Evolutionary conservation across 441 rosid genomes (phyloP), one percentile per base, ranked within the genome.

Genomic region (Raphanus hybrid): DNA sequence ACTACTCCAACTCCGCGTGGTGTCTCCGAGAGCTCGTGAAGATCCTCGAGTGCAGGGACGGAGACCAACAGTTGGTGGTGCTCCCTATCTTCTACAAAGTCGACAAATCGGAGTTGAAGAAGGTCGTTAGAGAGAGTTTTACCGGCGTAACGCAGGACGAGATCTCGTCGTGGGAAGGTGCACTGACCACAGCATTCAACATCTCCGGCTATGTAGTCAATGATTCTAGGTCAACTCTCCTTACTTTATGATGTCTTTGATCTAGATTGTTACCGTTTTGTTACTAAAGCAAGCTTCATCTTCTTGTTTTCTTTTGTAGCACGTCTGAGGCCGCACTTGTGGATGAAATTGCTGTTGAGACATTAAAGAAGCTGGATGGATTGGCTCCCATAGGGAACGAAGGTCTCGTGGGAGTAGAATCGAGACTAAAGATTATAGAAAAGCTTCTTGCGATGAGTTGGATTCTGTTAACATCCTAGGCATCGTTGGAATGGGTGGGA

Each of bases 401-500:
- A 45, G 68, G 74, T 60, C 67, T 78, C 0, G 76, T 82, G 7
- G 84, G 82, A 59, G 54, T 85, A 0, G 76, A 85, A 29, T 66
- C 75, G 6, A 73, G 79, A 26, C 0, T 82, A 0, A 4, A 41
- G 39, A 50, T 10, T 32, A 18, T 85, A 2, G 69, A 70, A 52
- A 66, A 63, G 18, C 60, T 67, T 5, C 69, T 5, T 35, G 72
- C 52, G 5, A 29, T 2, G 68, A 64, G 3, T 75, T 48, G 4
- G 68, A 61, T 3, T 70, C 74, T 8, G 81, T 86, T 77, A 61
- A 63, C 7, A 6, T 79, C 15, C 1, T 84, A 2, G 87, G 86
- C 15, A 81, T 86, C 39, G 32, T 82, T 70, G 87, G 86, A 12
- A 84, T 86, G 79, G 86, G 82, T 20, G 88, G 88, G 26, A 80